A percentile compares a stretch with the other conserved stretches of the same genome.
Conservation (phyloP, 164 flowering plant species). For the Liquidambar formosana region DNA sequence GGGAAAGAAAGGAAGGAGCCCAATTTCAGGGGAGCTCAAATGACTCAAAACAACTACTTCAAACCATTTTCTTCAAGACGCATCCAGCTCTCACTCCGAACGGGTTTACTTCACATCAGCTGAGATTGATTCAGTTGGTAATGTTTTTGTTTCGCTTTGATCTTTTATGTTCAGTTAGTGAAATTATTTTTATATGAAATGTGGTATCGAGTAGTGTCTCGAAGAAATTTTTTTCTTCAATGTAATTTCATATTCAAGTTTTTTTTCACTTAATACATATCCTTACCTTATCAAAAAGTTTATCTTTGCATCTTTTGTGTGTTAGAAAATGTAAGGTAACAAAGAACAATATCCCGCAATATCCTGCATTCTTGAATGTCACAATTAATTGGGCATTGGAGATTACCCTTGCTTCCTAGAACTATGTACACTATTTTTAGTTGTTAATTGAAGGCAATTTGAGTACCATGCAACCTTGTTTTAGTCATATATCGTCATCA, state of each 20-base stretch:
- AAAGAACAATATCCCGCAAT: background rate
- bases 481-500: too few relatives aligned
- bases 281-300: too few relatives aligned
- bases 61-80: constrained; percentile 67
- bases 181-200: too few relatives aligned
- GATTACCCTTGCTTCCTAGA: too few relatives aligned
- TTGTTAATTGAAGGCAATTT: too few relatives aligned
- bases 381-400: too few relatives aligned
- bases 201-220: background rate
- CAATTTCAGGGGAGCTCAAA: constrained; percentile 28
- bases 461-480: too few relatives aligned
- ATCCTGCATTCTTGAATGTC: background rate
- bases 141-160: constrained; percentile 6
- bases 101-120: constrained; percentile 82
- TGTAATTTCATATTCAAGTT: background rate
- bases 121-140: constrained; percentile 78
- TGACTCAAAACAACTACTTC: constrained; percentile 40
- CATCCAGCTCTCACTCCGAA: constrained; percentile 71
- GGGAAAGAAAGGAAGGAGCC: constrained; percentile 18
- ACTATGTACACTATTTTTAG: too few relatives aligned
- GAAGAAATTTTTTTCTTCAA: background rate
- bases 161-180: background rate
- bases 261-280: too few relatives aligned
- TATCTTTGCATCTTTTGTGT: background rate
- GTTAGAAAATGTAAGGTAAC: background rate